Base-by-base conservation (phyloP, 78 protist species). In the Polysphondylium violaceum region DNA sequence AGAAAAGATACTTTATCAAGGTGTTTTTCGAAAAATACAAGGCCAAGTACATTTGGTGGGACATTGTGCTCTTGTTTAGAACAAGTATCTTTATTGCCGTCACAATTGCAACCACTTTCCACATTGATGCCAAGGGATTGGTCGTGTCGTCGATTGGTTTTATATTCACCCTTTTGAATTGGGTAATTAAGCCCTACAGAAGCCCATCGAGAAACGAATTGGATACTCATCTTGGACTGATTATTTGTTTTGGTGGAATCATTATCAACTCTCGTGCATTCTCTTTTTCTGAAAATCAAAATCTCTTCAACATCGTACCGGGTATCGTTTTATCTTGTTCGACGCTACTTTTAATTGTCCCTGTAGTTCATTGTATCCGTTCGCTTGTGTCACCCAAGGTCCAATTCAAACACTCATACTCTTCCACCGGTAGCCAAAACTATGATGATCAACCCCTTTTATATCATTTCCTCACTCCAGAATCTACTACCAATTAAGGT, bases 141-240 rank as follows among this genome's bases (percentile, higher is more conserved):
- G 51, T 72, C 3, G 23, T 58, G 5, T 83, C 91, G 3, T 50
- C 91, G 12, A 8, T 83, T 9, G 79, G 91, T 19, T 44, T 83
- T 27, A 27, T 69, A 0, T 83, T 58, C 23, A 58, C 79, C 19
- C 40, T 50, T n/a, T 21, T 83, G 11, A 83, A 60, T 19, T 83
- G 91, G 91, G 25, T 83, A 21, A 27, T 60, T 31, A 11, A 74
- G 25, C 91, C 91, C 2, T 83, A 41, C 67, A 83, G 33, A 69
- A 35, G 47, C 17, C 58, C 27, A 29, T 27, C 47, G 29, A 38
- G 23, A 5, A 83, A 51, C 29, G 91, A 83, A 3, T 11, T 83
- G 55, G 91, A 83, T 21, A 47, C 77, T 6, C 64, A 83, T 29
- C 43, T 83, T 1, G 76, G 78, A 2, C 25, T 83, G 0, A 38